A percentile compares a stretch with the other conserved stretches of the same genome.
Conservation (phyloP, 2,329 filamentous ascomycete species). For the Tolypocladium sp. region DNA sequence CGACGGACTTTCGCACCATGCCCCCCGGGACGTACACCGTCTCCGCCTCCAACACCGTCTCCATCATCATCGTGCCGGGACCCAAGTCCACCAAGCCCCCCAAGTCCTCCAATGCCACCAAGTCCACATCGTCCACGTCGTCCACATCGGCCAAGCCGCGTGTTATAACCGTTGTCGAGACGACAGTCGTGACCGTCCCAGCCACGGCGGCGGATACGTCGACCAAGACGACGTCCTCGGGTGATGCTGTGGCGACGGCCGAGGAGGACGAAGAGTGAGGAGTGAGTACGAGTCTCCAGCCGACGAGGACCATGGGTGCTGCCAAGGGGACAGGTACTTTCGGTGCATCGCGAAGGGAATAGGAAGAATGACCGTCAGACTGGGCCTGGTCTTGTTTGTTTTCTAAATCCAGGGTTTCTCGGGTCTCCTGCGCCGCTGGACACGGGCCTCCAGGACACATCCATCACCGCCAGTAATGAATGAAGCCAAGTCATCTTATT, state of each 20-base stretch:
- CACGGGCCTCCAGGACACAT: not conserved
- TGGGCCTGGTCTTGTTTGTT: not conserved
- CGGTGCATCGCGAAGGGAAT: too few species aligned
- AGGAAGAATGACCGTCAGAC: too few species aligned
- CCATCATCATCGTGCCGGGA: conserved; percentile 2
- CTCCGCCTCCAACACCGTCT: not conserved
- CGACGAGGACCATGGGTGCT: too few species aligned
- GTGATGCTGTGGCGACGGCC: not conserved
- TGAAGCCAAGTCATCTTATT: not conserved
- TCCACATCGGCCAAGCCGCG: not conserved
- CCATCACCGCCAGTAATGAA: not conserved
- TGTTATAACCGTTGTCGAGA: conserved; percentile 2
- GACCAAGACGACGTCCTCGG: not conserved
- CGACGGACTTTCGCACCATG: not conserved
- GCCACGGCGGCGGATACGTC: not conserved
- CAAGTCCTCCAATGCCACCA: not conserved
- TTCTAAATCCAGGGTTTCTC: not conserved
- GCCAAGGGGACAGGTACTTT: too few species aligned
- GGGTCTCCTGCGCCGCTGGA: not conserved
- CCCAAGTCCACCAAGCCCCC: not conserved
- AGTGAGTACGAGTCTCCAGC: too few species aligned
- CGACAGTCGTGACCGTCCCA: conserved; percentile 1
- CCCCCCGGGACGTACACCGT: conserved; percentile 1
- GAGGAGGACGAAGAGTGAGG: too few species aligned
- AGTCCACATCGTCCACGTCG: not conserved